Evolutionary conservation across 2,329 filamentous ascomycete genomes (phyloP).

Genomic region (Blastomyces silverae): DNA sequence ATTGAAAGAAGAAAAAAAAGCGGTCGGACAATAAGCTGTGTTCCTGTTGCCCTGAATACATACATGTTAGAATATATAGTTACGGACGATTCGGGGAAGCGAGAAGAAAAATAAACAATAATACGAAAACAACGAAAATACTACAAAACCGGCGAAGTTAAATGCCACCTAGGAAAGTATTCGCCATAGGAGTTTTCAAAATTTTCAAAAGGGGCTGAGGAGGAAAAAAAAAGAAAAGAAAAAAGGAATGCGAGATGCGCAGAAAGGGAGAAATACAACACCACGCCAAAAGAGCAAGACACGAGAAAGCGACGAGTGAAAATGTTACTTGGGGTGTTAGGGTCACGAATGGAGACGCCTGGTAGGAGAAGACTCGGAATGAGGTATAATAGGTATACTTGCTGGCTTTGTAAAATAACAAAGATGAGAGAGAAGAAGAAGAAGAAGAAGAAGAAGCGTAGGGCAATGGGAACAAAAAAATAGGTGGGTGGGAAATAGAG

Average conservation of each 20-base stretch:
- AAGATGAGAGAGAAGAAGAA: neutral
- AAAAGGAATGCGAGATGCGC: no score
- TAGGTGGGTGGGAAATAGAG: neutral
- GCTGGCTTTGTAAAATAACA: neutral
- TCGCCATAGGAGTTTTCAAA: neutral
- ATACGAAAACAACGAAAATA: neutral
- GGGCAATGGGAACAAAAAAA: neutral
- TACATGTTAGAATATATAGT: conserved; percentile 7
- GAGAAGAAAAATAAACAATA: neutral
- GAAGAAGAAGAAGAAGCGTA: neutral
- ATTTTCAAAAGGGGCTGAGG: neutral
- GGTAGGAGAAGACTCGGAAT: neutral
- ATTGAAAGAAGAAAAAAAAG: neutral
- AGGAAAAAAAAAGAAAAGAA: neutral
- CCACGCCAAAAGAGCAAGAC: conserved; percentile 7
- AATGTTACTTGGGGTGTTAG: neutral
- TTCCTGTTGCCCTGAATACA: conserved; percentile 7
- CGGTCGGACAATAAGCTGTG: conserved; percentile 2
- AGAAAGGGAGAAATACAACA: conserved; percentile 1
- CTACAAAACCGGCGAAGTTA: neutral
- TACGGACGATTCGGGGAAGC: neutral
- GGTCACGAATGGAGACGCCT: no score
- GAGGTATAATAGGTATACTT: neutral
- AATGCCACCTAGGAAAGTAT: neutral
- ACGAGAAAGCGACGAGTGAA: neutral